A percentile compares a stretch with the other conserved stretches of the same genome.
Conservation (phyloP, 2,329 filamentous ascomycete species). For the Berkeleyomyces basicola region DNA sequence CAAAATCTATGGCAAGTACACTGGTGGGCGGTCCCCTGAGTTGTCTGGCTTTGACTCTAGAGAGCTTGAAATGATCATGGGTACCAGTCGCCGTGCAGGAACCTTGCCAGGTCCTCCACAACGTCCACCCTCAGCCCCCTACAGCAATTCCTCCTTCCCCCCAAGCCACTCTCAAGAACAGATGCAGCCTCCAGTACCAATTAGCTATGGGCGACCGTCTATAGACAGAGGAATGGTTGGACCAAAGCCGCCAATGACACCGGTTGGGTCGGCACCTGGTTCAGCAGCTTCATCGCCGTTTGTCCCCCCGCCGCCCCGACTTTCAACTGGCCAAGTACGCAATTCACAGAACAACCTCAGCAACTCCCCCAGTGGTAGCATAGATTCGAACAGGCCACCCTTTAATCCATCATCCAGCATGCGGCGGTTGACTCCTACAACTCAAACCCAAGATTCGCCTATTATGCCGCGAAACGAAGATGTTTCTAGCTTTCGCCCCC, state of each 20-base stretch:
- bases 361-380: slow-evolving; percentile 34
- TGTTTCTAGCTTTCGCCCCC: slow-evolving; percentile 31
- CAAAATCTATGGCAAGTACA: slow-evolving; percentile 96
- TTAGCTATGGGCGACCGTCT: slow-evolving; percentile 9
- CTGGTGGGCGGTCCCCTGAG: slow-evolving; percentile 64
- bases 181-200: slow-evolving; percentile 7
- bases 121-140: background rate
- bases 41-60: slow-evolving; percentile 67
- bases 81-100: slow-evolving; percentile 27
- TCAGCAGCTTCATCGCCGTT: slow-evolving; percentile 17
- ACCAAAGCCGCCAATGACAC: slow-evolving; percentile 12
- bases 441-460: slow-evolving; percentile 41
- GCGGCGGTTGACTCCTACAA: slow-evolving; percentile 31
- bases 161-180: slow-evolving; percentile 4
- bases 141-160: slow-evolving; percentile 21
- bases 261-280: slow-evolving; percentile 10
- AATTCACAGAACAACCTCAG: slow-evolving; percentile 14
- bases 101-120: slow-evolving; percentile 3
- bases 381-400: slow-evolving; percentile 30
- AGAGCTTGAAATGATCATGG: slow-evolving; percentile 61
- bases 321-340: slow-evolving; percentile 20
- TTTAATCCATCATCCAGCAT: slow-evolving; percentile 26
- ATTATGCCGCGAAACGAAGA: slow-evolving; percentile 33
- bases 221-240: slow-evolving; percentile 8
- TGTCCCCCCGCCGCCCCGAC: slow-evolving; percentile 25